phyloP scores from a whole-genome alignment of 371 early-diverging fungal species.

The Syncephalastrum racemosum region DNA sequence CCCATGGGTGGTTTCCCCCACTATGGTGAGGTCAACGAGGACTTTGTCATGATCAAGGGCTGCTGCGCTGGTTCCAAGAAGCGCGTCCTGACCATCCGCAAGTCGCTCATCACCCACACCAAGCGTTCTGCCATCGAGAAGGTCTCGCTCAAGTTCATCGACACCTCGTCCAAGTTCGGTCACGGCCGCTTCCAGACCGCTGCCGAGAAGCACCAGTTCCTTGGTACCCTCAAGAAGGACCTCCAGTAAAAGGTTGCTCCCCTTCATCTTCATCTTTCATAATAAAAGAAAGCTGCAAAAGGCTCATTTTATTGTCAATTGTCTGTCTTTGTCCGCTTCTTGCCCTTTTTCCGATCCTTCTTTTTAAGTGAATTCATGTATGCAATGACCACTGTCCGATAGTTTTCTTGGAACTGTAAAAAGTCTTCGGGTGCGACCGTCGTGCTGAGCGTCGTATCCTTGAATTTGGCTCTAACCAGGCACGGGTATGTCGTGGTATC shows the following conservation, averaged over 20 bases:
- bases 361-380: conserved; percentile 54
- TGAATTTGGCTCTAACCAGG: conserved; percentile 40
- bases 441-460: conserved; percentile 43
- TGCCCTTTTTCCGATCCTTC: conserved; percentile 44
- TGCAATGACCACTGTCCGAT: conserved; percentile 43
- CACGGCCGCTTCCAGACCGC: conserved; percentile 99
- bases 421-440: conserved; percentile 42
- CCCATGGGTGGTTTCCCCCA: conserved; percentile 99
- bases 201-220: conserved; percentile 97
- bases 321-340: conserved; percentile 26
- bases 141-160: conserved; percentile 97
- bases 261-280: too few species aligned
- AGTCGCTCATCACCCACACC: conserved; percentile 94
- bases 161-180: conserved; percentile 99
- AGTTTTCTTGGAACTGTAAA: conserved; percentile 41
- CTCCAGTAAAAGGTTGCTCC: conserved; percentile 15
- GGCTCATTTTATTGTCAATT: too few species aligned
- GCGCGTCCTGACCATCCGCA: conserved; percentile 98
- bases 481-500: conserved; percentile 36
- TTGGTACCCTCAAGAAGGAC: conserved; percentile 94
- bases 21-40: conserved; percentile 98
- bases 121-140: conserved; percentile 96
- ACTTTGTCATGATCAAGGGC: conserved; percentile 99
- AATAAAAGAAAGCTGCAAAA: too few species aligned
- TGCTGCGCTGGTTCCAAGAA: conserved; percentile 97